A percentile compares a stretch with the other conserved stretches of the same genome.
Evolutionary conservation across 2,329 filamentous ascomycete species (phyloP).

Genomic region (Sporothrix variecibatus): DNA sequence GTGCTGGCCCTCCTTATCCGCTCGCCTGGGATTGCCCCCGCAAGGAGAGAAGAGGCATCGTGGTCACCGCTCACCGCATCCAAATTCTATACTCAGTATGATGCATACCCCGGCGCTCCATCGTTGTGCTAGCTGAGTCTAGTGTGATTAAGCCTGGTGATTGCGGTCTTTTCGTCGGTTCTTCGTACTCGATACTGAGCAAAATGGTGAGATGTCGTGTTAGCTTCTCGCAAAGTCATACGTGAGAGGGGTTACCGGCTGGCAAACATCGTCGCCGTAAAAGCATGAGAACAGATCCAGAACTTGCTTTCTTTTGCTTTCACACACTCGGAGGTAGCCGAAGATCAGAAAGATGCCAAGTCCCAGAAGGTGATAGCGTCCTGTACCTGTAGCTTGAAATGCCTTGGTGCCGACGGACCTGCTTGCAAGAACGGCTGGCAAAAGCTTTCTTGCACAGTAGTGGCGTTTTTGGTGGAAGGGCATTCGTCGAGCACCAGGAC

Average conservation of each 20-base stretch:
- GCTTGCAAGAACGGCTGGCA: constrained; percentile 7
- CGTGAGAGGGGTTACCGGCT: not conserved
- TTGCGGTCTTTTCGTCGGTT: not conserved
- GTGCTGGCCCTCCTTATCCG: constrained; percentile 4
- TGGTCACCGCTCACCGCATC: constrained; percentile 13
- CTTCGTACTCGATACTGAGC: not conserved
- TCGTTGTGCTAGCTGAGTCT: not conserved
- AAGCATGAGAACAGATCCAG: not conserved
- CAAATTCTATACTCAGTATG: not conserved
- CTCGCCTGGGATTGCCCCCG: not conserved
- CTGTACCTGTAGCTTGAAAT: constrained; percentile 13
- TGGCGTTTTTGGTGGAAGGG: constrained; percentile 6
- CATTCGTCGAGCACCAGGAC: constrained; percentile 22
- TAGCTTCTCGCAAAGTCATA: not conserved
- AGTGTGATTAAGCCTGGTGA: not conserved
- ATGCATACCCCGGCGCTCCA: not conserved
- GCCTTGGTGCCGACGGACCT: not conserved
- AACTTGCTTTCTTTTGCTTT: not conserved
- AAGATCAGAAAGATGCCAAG: constrained; percentile 7
- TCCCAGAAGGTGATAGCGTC: constrained; percentile 11
- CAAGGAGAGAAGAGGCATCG: not conserved
- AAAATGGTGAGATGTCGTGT: not conserved
- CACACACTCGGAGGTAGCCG: constrained; percentile 26
- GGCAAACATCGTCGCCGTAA: not conserved
- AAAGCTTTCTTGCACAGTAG: constrained; percentile 15